Percentiles rank a stretch among this genome's conserved stretches.
phyloP scores from a whole-genome alignment of 2,329 filamentous ascomycete species.

The Fusarium clavum region DNA sequence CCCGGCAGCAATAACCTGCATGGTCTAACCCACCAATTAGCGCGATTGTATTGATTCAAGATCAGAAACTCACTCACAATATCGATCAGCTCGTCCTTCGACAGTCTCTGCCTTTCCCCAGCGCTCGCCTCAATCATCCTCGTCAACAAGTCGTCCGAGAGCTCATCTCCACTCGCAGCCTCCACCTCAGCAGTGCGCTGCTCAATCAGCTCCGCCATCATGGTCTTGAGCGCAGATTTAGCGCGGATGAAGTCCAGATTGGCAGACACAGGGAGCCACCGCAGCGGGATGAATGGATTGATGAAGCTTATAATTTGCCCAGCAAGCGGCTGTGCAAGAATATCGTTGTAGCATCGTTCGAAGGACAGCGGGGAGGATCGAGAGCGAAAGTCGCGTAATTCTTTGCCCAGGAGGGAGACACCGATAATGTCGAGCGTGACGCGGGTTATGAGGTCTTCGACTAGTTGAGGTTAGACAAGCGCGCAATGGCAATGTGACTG shows the following conservation, averaged over 20 bases:
- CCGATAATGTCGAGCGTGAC: constrained; percentile 29
- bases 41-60: rapidly evolving
- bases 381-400: constrained; percentile 16
- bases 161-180: background rate
- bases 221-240: constrained; percentile 9
- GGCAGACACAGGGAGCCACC: constrained; percentile 23
- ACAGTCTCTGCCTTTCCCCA: constrained; percentile 11
- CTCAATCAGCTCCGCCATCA: constrained; percentile 28
- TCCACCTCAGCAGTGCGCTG: constrained; percentile 10
- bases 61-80: background rate
- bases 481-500: rapidly evolving
- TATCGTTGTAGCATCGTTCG: constrained; percentile 23
- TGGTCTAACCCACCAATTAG: background rate
- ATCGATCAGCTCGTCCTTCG: constrained; percentile 28
- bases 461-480: background rate
- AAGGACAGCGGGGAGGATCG: constrained; percentile 4
- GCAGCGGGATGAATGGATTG: constrained; percentile 17
- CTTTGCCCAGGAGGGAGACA: constrained; percentile 1
- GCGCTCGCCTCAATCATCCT: constrained; percentile 28
- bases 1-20: constrained; percentile 32
- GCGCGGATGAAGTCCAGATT: constrained; percentile 20
- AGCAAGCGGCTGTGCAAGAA: constrained; percentile 10
- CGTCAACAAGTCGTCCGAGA: constrained; percentile 28
- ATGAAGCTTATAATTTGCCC: constrained; percentile 26
- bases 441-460: background rate